phyloP scores from a whole-genome alignment of 2,329 filamentous ascomycete genomes.

The Rutstroemia sp. region DNA sequence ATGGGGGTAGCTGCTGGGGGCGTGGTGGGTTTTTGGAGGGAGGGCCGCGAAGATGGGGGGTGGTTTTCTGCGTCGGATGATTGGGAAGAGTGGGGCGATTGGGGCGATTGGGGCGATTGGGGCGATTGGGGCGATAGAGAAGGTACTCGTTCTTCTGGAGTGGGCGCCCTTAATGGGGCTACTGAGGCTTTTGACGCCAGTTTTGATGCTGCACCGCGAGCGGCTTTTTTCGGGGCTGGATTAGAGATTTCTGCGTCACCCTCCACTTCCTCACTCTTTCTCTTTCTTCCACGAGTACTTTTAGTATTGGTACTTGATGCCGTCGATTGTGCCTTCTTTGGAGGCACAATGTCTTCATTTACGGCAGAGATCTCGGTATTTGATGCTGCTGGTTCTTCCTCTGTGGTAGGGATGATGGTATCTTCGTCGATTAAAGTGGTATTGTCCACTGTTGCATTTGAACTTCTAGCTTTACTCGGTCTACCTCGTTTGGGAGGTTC shows the following conservation, averaged over 20 bases:
- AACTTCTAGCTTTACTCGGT: background rate
- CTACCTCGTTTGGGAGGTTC: background rate
- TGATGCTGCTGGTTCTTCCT: background rate
- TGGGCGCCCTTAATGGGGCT: conserved; percentile 36
- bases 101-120: conserved; percentile 35
- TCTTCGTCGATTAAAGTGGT: background rate
- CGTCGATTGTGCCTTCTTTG: background rate
- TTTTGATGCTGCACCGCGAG: conserved; percentile 31
- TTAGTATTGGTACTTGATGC: conserved; percentile 50
- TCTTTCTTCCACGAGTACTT: conserved; percentile 47
- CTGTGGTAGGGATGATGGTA: background rate
- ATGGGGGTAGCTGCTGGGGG: conserved; percentile 33
- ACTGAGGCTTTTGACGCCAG: conserved; percentile 42
- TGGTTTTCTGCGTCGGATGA: conserved; percentile 76
- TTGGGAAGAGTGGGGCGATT: conserved; percentile 40
- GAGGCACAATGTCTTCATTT: conserved; percentile 49
- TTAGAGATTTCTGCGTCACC: conserved; percentile 41
- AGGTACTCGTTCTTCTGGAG: conserved; percentile 41
- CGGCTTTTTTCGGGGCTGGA: conserved; percentile 25
- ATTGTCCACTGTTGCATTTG: background rate
- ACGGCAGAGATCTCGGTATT: conserved; percentile 34
- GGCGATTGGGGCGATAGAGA: conserved; percentile 33
- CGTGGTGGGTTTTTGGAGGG: conserved; percentile 23
- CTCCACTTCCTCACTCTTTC: conserved; percentile 48
- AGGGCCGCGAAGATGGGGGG: conserved; percentile 59